phyloP scores from a whole-genome alignment of 2,329 filamentous ascomycete genomes.

The Aspergillus pseudoglaucus region DNA sequence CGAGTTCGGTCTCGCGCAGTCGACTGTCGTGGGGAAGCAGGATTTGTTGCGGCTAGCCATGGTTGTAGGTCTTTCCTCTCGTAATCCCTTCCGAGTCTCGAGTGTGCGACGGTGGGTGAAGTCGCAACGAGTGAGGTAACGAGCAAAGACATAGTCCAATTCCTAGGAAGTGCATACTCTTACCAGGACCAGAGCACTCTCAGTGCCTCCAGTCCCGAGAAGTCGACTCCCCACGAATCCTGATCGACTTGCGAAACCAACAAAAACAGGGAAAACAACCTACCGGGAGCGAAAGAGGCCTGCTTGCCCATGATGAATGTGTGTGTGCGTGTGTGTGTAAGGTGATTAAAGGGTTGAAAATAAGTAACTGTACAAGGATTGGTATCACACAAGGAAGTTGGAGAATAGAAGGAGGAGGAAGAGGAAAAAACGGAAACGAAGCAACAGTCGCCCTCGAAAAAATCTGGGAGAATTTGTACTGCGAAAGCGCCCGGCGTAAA shows the following conservation, averaged over 20 bases:
- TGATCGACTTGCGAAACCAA: neutral
- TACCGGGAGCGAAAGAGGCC: constrained; percentile 21
- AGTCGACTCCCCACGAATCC: too few relatives aligned
- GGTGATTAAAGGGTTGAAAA: constrained; percentile 8
- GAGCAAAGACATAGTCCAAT: too few relatives aligned
- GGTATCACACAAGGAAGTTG: constrained; percentile 15
- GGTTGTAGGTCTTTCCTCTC: neutral
- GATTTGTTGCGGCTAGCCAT: constrained; percentile 23
- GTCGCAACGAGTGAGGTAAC: too few relatives aligned
- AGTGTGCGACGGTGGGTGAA: too few relatives aligned
- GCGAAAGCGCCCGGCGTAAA: constrained; percentile 11
- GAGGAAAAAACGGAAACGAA: constrained; percentile 6
- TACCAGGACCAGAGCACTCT: too few relatives aligned
- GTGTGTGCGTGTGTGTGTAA: constrained; percentile 8
- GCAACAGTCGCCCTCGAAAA: constrained; percentile 10
- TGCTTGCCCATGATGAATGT: constrained; percentile 19
- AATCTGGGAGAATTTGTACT: constrained; percentile 30
- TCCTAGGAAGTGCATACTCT: too few relatives aligned
- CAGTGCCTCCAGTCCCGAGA: too few relatives aligned
- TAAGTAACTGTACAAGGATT: constrained; percentile 21
- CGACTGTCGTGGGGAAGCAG: constrained; percentile 15
- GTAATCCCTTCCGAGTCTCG: neutral
- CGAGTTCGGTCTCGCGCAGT: constrained; percentile 19
- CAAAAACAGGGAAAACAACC: constrained; percentile 4
- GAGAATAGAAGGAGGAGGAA: constrained; percentile 10